Evolutionary conservation across 257 asterid species (phyloP).

Genomic region (Paraleonurus japonicus): DNA sequence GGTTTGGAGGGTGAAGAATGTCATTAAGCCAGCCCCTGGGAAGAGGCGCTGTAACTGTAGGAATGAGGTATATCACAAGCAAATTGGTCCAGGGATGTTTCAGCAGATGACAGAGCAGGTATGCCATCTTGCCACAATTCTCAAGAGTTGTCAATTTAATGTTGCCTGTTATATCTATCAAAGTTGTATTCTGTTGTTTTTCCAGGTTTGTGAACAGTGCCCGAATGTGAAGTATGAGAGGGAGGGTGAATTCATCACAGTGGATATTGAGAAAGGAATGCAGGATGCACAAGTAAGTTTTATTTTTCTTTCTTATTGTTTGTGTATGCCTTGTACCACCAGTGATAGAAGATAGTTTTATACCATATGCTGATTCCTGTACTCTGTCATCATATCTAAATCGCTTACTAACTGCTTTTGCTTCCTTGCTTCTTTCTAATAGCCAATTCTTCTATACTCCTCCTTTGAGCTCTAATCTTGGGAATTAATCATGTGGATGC

Average conservation of each 20-base stretch:
- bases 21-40: conserved; percentile 89
- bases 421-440: background rate
- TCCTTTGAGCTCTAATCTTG: background rate
- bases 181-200: conserved; percentile 7
- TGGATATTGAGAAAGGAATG: conserved; percentile 99
- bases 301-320: background rate
- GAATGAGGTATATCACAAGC: conserved; percentile 96
- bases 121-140: conserved; percentile 2
- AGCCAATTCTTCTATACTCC: background rate
- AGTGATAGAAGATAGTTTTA: too few species aligned
- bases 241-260: conserved; percentile 87
- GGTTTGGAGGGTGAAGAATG: conserved; percentile 98
- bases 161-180: background rate
- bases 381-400: background rate
- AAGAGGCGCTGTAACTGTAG: conserved; percentile 97
- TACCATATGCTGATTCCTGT: background rate
- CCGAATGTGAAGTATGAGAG: conserved; percentile 92
- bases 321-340: background rate
- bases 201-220: conserved; percentile 95
- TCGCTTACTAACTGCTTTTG: background rate
- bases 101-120: conserved; percentile 99
- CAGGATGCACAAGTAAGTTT: conserved; percentile 87
- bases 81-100: conserved; percentile 99
- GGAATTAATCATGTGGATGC: background rate
- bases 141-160: background rate